Base-by-base conservation (phyloP, 768 basidiomycete genomes). In the Pleurotus ostreatus region DNA sequence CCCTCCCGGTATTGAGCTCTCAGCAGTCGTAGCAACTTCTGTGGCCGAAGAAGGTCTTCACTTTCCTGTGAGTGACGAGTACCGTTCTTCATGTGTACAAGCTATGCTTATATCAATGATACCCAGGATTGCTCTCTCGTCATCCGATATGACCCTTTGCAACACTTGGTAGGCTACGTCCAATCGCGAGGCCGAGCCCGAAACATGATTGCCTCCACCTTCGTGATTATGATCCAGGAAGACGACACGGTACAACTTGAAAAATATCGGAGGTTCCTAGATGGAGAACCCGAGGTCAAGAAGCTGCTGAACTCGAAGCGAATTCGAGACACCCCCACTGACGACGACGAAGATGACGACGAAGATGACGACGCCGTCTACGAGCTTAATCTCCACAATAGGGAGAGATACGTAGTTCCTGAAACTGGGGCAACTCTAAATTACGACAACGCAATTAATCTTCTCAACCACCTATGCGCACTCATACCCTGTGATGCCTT, bases 1-100 rank as follows among this genome's bases (percentile, higher is more conserved):
- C 5, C 49, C 39, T 9, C 16, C 55, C 8, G 30, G 44, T 11
- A 45, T n/a, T 37, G 16, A 57, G 46, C 8, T 40, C 51, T 40
- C 57, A 37, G 15, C 57, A 85, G 87, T 94, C 18, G 76, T 94
- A 60, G 89, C 92, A 3, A 94, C 92, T 0, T 85, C 86, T 4
- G 92, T 95, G 12, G 94, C 92, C 0, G 94, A 96, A 69, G 94
- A 96, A 73, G 94, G 94, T 0, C 78, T 96, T 15, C 93, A 96
- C 67, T 92, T 96, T 71, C 88, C 88, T 20, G 87, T 88, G 64
- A 55, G 81, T 61, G 30, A 34, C 9, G 30, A 46, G 4, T 18
- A 40, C 20, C 15, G 47, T 23, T 38, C n/a, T 38, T 1, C 30
- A 13, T 30, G 4, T 41, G 2, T 38, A 22, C 30, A 43, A 39